phyloP scores from a whole-genome alignment of 495 filamentous ascomycete genomes.

The Chaetomium tenue region DNA sequence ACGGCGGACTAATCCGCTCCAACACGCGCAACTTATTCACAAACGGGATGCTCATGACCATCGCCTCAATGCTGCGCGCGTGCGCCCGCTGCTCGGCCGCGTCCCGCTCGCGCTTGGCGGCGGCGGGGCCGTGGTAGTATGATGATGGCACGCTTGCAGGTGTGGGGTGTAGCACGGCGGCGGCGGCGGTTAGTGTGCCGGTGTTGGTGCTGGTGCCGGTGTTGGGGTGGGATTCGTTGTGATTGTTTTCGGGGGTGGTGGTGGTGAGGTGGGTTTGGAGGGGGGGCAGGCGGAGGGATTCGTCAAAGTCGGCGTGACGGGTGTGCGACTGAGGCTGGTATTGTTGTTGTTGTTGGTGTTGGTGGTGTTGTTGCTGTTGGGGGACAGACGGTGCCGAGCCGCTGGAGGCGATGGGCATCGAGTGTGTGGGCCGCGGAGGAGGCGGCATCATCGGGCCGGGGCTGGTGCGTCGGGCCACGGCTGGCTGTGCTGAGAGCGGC shows the following conservation, averaged over 20 bases:
- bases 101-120: not conserved
- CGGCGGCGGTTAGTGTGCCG: too few relatives aligned
- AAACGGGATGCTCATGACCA: conserved; percentile 70
- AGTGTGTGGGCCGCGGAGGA: not conserved
- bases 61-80: conserved; percentile 57
- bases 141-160: not conserved
- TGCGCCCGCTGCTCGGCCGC: not conserved
- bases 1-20: conserved; percentile 40
- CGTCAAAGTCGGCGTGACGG: conserved; percentile 35
- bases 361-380: conserved; percentile 1
- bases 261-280: conserved; percentile 51
- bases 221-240: conserved; percentile 4
- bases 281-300: conserved; percentile 57
- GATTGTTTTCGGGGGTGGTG: conserved; percentile 14
- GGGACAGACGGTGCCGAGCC: not conserved
- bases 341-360: not conserved
- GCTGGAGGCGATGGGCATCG: not conserved
- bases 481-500: conserved; percentile 12
- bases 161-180: conserved; percentile 2
- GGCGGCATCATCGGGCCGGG: conserved; percentile 17
- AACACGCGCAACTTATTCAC: conserved; percentile 57
- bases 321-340: not conserved
- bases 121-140: not conserved
- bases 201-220: too few relatives aligned
- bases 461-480: conserved; percentile 10